Percentiles rank a stretch among this genome's conserved stretches.
Conservation (phyloP, 371 early-diverging fungal species). For the Mortierella sp. region DNA sequence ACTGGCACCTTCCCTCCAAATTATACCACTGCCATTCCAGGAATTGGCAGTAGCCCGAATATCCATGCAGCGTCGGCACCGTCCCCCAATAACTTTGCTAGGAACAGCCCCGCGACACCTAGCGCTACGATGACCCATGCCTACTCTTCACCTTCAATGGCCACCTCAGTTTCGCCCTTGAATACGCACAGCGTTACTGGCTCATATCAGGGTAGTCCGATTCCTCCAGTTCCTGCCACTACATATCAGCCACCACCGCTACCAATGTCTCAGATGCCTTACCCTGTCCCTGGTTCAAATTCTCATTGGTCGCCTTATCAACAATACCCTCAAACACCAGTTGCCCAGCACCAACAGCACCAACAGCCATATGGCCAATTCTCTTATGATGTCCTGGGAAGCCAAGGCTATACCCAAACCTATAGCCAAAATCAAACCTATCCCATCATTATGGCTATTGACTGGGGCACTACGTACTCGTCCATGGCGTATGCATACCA, state of each 20-base stretch:
- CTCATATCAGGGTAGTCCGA: conserved; percentile 22
- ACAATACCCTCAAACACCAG: too few species aligned
- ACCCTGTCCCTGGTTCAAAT: neutral
- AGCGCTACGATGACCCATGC: neutral
- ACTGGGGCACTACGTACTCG: conserved; percentile 51
- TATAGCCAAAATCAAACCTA: conserved; percentile 30
- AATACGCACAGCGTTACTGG: neutral
- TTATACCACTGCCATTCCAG: neutral
- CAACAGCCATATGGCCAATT: neutral
- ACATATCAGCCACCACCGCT: neutral
- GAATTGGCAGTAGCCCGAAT: neutral
- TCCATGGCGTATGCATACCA: conserved; percentile 53
- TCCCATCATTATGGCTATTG: conserved; percentile 52
- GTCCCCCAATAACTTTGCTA: neutral
- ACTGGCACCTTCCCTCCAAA: neutral
- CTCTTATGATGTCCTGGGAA: neutral
- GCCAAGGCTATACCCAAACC: neutral
- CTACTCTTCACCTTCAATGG: conserved; percentile 19
- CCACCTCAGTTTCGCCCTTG: conserved; percentile 5
- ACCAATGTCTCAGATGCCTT: conserved; percentile 3
- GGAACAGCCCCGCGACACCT: neutral
- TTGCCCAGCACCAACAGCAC: neutral
- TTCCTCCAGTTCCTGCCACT: neutral
- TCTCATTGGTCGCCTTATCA: neutral
- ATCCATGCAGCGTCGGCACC: neutral